These are phyloP conservation scores for Wickerhamiella slavikovae DNA, from an alignment of 805 yeast genomes.

Conservation along the genomic window DNA sequence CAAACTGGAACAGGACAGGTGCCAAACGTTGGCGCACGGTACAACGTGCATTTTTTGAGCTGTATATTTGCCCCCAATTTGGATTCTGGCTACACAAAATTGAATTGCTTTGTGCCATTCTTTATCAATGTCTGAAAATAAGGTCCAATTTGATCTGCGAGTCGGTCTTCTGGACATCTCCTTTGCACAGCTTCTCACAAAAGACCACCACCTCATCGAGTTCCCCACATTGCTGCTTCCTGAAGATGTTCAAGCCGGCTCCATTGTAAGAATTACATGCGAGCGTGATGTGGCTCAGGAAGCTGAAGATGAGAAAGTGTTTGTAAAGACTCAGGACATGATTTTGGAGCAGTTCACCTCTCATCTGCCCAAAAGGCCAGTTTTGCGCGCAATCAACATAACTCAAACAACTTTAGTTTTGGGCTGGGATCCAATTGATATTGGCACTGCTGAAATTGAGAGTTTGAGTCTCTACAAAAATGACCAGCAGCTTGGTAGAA, in stretches of 20 bases:
- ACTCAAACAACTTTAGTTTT: conserved; percentile 91
- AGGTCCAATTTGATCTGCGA: conserved; percentile 78
- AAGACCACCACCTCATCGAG: conserved; percentile 85
- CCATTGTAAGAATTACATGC: conserved; percentile 70
- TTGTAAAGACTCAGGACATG: conserved; percentile 48
- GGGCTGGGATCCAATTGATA: conserved; percentile 75
- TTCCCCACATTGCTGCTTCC: conserved; percentile 92
- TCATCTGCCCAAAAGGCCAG: conserved; percentile 50
- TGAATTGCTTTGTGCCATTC: no score
- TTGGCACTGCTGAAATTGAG: conserved; percentile 67
- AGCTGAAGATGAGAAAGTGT: conserved; percentile 31
- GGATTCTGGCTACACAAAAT: no score
- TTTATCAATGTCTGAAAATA: conserved; percentile 1
- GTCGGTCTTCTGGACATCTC: conserved; percentile 95
- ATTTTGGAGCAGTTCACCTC: conserved; percentile 56
- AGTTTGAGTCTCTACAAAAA: conserved; percentile 62
- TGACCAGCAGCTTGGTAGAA: conserved; percentile 42
- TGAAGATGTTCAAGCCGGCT: conserved; percentile 77
- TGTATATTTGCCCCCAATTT: no score
- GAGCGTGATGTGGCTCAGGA: conserved; percentile 58
- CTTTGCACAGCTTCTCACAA: conserved; percentile 70
- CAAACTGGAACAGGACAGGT: no score
- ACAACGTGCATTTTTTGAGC: no score
- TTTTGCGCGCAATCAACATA: conserved; percentile 45
- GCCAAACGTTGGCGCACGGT: no score